Conservation (phyloP, 768 basidiomycete species). For the Boletus subparvulus region DNA sequence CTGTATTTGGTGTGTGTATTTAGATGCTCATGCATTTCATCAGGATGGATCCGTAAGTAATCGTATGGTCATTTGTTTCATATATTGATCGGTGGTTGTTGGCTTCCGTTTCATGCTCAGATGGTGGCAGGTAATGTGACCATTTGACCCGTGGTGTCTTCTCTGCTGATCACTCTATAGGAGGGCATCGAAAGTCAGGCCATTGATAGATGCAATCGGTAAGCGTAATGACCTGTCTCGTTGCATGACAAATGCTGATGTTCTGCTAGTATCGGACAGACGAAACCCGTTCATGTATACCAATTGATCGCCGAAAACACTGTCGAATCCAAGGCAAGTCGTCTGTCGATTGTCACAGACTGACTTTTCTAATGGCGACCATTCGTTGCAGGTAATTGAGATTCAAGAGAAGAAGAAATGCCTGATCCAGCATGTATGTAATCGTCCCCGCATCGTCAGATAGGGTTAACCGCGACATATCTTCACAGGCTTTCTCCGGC, state of each 20-base stretch:
- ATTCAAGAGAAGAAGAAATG: constrained; percentile 86
- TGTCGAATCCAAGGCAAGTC: constrained; percentile 75
- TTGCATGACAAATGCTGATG: constrained; percentile 2
- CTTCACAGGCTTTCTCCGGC: constrained; percentile 76
- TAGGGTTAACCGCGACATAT: not conserved
- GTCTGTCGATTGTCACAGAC: not conserved
- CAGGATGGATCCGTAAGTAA: constrained; percentile 81
- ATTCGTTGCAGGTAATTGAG: constrained; percentile 58
- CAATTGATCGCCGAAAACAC: constrained; percentile 90
- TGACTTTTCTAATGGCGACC: not conserved
- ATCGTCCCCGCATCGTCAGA: not conserved
- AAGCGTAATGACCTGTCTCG: constrained; percentile 7
- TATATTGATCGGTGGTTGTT: constrained; percentile 15
- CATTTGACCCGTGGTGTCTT: not conserved
- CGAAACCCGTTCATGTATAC: constrained; percentile 79
- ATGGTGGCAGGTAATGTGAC: constrained; percentile 67
- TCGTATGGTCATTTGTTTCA: not conserved
- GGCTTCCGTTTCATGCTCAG: constrained; percentile 32
- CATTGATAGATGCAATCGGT: constrained; percentile 77
- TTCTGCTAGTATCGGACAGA: constrained; percentile 67
- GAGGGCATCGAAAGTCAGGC: constrained; percentile 86
- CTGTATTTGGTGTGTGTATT: not conserved
- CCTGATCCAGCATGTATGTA: constrained; percentile 67
- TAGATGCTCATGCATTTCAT: constrained; percentile 8
- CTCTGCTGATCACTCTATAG: constrained; percentile 30